phyloP scores from a whole-genome alignment of 768 basidiomycete species.

The Rhizopogon sp. region DNA sequence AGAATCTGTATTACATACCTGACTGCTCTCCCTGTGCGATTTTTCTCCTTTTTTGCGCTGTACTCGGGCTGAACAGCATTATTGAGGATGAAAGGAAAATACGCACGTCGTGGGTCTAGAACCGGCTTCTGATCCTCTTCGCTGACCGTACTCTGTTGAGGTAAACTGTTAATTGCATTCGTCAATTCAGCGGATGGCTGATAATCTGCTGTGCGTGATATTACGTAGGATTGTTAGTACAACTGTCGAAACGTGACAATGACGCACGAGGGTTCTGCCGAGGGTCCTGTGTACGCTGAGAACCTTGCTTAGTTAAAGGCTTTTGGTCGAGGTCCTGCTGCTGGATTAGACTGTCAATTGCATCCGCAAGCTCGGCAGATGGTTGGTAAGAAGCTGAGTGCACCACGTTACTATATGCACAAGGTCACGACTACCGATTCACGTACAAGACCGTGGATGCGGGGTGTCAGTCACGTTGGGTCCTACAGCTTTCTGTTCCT shows the following conservation, averaged over 20 bases:
- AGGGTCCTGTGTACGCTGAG: background rate
- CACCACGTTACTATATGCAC: background rate
- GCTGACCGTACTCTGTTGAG: background rate
- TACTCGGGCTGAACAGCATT: background rate
- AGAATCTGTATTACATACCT: background rate
- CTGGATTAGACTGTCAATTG: background rate
- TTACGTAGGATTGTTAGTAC: background rate
- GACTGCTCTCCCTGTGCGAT: background rate
- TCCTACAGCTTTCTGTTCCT: background rate
- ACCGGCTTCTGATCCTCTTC: background rate
- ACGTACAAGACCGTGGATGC: background rate
- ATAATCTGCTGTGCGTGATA: background rate
- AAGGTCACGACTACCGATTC: background rate
- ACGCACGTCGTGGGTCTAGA: background rate
- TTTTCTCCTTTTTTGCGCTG: slow-evolving; percentile 1
- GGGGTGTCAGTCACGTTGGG: background rate
- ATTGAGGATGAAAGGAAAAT: background rate
- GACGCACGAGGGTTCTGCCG: background rate
- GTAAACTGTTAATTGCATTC: background rate
- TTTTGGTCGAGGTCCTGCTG: background rate
- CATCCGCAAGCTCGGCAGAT: slow-evolving; percentile 9
- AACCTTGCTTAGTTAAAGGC: background rate
- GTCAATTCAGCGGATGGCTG: slow-evolving; percentile 2
- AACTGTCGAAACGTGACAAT: background rate
- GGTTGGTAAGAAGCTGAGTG: slow-evolving; percentile 2